Conservation (phyloP, 306 rosid genomes). For the Cotoneaster glaucophyllus region DNA sequence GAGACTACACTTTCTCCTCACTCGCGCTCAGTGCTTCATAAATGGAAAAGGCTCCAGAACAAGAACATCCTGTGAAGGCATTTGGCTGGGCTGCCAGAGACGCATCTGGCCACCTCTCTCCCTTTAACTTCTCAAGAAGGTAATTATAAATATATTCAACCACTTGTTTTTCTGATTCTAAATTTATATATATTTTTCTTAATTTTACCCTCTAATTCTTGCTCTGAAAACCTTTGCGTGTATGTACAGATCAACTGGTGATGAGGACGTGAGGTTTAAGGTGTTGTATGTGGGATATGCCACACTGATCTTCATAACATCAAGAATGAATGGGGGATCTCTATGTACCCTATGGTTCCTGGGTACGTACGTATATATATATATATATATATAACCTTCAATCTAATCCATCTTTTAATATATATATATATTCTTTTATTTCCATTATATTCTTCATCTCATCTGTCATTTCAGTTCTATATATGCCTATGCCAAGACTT, state of each 20-base stretch:
- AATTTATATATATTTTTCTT: background rate
- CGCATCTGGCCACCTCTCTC: conserved; percentile 28
- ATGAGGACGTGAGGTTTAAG: conserved; percentile 17
- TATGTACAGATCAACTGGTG: conserved; percentile 7
- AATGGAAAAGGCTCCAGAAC: conserved; percentile 16
- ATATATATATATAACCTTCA: too few relatives aligned
- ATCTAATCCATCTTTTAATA: too few relatives aligned
- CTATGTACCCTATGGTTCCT: conserved; percentile 7
- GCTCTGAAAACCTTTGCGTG: too few relatives aligned
- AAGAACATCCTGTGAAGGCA: conserved; percentile 36
- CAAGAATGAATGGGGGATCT: conserved; percentile 11
- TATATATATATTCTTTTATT: too few relatives aligned
- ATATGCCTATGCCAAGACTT: too few relatives aligned
- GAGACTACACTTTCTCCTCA: background rate
- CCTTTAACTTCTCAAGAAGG: conserved; percentile 43
- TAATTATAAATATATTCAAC: background rate
- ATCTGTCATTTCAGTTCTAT: too few relatives aligned
- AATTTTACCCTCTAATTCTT: background rate
- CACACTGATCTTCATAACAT: conserved; percentile 11
- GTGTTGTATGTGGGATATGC: conserved; percentile 23
- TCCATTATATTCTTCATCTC: too few relatives aligned
- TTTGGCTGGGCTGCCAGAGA: conserved; percentile 47
- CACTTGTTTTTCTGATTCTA: too few relatives aligned
- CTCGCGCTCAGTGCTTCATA: background rate
- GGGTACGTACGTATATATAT: too few relatives aligned